Evolutionary conservation across 1,139 yeast genomes (phyloP).

Genomic region (Blastobotrys ciferrii): DNA sequence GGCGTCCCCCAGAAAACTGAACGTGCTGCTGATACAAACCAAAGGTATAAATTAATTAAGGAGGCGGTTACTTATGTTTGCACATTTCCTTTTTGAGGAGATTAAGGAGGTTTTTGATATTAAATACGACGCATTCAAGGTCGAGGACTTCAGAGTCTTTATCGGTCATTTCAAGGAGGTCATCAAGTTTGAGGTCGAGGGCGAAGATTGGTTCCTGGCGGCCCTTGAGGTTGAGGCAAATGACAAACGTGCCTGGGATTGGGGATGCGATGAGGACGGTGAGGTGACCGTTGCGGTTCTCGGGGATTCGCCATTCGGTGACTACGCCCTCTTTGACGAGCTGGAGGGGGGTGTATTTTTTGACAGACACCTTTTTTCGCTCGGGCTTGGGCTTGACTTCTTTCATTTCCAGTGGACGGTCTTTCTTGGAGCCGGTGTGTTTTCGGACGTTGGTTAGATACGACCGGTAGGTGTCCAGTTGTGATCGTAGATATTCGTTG

Average conservation of each 20-base stretch:
- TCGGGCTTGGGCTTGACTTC: constrained; percentile 25
- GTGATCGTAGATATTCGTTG: constrained; percentile 38
- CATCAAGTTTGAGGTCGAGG: constrained; percentile 39
- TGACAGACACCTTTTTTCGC: constrained; percentile 29
- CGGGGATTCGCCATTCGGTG: constrained; percentile 34
- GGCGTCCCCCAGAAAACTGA: too few species aligned
- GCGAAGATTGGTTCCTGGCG: constrained; percentile 33
- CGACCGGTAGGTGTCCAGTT: constrained; percentile 40
- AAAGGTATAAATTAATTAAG: neutral
- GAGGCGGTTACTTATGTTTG: constrained; percentile 16
- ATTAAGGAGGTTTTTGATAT: constrained; percentile 28
- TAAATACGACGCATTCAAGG: constrained; percentile 35
- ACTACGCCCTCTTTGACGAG: constrained; percentile 36
- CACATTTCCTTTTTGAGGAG: constrained; percentile 30
- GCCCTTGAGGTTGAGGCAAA: constrained; percentile 37
- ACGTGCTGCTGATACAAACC: too few species aligned
- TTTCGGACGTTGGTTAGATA: constrained; percentile 40
- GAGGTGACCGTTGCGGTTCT: constrained; percentile 26
- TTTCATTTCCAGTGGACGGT: constrained; percentile 27
- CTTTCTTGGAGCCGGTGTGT: constrained; percentile 36
- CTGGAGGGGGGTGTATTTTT: constrained; percentile 35
- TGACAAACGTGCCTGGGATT: constrained; percentile 38
- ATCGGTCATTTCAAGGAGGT: constrained; percentile 36
- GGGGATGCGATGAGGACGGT: constrained; percentile 36
- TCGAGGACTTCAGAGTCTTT: constrained; percentile 34